A percentile compares a stretch with the other conserved stretches of the same genome.
These are phyloP conservation scores for Coemansia asiatica DNA, from an alignment of 192 early-diverging fungal species.

Conservation along the genomic window DNA sequence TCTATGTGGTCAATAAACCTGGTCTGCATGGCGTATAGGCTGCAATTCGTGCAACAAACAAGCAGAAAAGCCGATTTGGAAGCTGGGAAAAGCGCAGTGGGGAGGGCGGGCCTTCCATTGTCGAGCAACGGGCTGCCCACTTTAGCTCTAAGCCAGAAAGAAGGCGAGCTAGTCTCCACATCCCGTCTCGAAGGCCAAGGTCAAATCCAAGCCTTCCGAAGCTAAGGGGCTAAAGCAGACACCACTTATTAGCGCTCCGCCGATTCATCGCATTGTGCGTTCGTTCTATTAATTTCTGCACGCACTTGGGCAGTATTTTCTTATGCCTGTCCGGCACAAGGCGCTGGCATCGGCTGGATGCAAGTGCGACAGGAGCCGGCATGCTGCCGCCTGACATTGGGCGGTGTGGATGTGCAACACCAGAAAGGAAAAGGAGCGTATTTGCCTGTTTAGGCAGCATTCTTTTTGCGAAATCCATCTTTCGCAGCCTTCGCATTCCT, in stretches of 20 bases:
- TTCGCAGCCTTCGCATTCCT: not conserved
- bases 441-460: not conserved
- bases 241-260: no score
- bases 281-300: no score
- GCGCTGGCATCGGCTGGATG: constrained; percentile 2
- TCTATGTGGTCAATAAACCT: not conserved
- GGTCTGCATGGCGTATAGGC: not conserved
- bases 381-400: not conserved
- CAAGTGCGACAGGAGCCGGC: constrained; percentile 5
- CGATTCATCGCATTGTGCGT: no score
- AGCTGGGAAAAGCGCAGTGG: not conserved
- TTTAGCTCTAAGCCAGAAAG: not conserved
- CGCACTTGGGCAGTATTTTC: no score
- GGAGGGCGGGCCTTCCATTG: not conserved
- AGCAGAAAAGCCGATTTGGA: not conserved
- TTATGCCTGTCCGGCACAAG: no score
- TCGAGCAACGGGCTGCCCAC: not conserved
- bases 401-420: not conserved
- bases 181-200: no score
- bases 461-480: constrained; percentile 1
- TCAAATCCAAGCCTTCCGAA: no score
- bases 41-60: not conserved
- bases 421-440: no score
- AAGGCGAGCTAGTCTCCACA: no score
- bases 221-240: no score